Evolutionary conservation across 2,329 filamentous ascomycete genomes (phyloP).

Genomic region (Alternaria atra): DNA sequence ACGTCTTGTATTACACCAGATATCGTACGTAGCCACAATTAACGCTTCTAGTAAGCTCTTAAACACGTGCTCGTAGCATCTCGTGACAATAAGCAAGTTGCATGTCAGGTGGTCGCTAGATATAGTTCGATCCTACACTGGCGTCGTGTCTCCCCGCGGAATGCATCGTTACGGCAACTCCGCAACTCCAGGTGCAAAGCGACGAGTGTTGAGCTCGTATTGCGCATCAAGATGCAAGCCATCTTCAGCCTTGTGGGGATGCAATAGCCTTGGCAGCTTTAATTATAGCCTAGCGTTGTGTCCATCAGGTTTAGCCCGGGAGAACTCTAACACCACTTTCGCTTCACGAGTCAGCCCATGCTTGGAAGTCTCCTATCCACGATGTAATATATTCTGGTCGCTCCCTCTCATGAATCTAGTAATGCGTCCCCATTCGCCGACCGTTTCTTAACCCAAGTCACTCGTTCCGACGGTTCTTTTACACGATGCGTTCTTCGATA

Average conservation of each 20-base stretch:
- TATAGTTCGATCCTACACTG: too few relatives aligned
- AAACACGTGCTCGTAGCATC: too few relatives aligned
- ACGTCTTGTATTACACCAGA: too few relatives aligned
- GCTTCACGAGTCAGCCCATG: constrained; percentile 7
- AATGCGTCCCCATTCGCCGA: neutral
- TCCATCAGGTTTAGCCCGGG: neutral
- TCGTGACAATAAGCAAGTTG: too few relatives aligned
- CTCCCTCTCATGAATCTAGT: neutral
- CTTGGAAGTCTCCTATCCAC: constrained; percentile 6
- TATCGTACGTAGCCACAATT: too few relatives aligned
- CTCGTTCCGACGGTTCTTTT: neutral
- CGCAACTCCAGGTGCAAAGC: neutral
- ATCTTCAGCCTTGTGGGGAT: constrained; percentile 8
- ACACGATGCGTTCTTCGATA: neutral
- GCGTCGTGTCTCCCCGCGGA: neutral
- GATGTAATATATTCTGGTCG: constrained; percentile 3
- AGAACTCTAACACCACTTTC: constrained; percentile 10
- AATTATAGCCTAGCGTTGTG: constrained; percentile 2
- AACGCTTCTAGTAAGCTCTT: too few relatives aligned
- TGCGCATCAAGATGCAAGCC: constrained; percentile 4
- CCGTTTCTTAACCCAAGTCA: constrained; percentile 2
- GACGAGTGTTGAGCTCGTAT: constrained; percentile 3
- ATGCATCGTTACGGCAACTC: neutral
- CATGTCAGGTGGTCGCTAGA: too few relatives aligned
- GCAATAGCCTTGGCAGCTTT: neutral